Base-by-base conservation (phyloP, 2,329 filamentous ascomycete genomes). In the Trichoderma guizhouense region DNA sequence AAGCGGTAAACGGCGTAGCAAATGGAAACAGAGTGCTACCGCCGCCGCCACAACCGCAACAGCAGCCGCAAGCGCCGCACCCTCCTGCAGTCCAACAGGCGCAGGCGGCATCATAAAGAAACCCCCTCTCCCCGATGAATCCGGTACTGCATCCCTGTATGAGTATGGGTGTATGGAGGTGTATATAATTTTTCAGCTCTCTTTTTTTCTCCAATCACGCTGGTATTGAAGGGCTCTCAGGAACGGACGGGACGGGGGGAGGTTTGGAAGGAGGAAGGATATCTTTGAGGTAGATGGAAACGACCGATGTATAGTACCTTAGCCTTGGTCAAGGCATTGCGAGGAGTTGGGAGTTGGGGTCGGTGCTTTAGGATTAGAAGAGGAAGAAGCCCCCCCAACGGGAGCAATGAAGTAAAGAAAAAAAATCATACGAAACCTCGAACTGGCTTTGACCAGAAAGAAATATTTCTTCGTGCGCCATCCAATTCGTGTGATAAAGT, bases 301-400 rank as follows among this genome's bases (percentile, higher is more conserved):
- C 39, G 36, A 60, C 63, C 47, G 61, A 71, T 72, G 74, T 75
- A 74, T 71, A 74, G 70, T 73, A 72, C 60, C 32, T 58, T 71
- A 62, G 71, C 68, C 60, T 66, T 75, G 77, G 73, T 74, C 70
- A 66, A 73, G 74, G 77, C 78, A 79, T 80, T 81, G 80, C 80
- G 76, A 71, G 80, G 80, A 82, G 80, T 82, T 80, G 76, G 47
- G 78, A 79, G 78, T 78, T 79, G 74, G 74, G 71, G 74, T 71
- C 74, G 65, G 74, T 71, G 74, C 67, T 75, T 75, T 69, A 74
- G 76, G 74, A 72, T 76, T 76, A 76, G 76, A 76, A 71, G 75
- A 74, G 68, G 74, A 69, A 73, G 71, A 76, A 76, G 73, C 75
- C 73, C 67, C 47, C 58, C 66, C 21, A 55, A 51, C 12, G 73